phyloP scores from a whole-genome alignment of 2,329 filamentous ascomycete genomes.

The Eutypa lata region DNA sequence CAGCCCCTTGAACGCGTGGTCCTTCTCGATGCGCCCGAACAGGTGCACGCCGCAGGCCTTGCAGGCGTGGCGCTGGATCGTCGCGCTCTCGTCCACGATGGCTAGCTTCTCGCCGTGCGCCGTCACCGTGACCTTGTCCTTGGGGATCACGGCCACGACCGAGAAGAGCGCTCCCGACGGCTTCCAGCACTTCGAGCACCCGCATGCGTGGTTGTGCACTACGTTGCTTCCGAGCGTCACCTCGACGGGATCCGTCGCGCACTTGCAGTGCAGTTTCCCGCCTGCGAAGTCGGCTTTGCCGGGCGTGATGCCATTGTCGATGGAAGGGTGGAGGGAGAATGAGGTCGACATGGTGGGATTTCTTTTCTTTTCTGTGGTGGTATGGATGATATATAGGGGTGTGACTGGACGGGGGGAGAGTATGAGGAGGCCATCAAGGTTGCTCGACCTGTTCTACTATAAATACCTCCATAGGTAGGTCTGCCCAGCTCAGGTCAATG shows the following conservation, averaged over 20 bases:
- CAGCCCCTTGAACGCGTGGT: conserved; percentile 66
- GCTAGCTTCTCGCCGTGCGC: conserved; percentile 56
- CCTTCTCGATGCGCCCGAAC: conserved; percentile 61
- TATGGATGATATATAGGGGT: too few species aligned
- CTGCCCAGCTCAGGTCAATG: too few species aligned
- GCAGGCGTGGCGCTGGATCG: conserved; percentile 61
- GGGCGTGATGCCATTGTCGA: conserved; percentile 60
- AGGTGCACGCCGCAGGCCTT: conserved; percentile 59
- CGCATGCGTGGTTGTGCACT: conserved; percentile 67
- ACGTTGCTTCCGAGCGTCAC: conserved; percentile 57
- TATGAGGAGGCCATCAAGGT: too few species aligned
- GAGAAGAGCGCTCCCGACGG: conserved; percentile 62
- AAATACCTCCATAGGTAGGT: too few species aligned
- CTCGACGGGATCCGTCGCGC: conserved; percentile 52
- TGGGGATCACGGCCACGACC: conserved; percentile 59
- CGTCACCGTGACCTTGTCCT: conserved; percentile 52
- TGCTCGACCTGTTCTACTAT: too few species aligned
- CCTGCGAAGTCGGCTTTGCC: conserved; percentile 53
- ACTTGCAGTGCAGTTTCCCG: conserved; percentile 61
- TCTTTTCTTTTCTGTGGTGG: too few species aligned
- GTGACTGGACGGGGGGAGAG: too few species aligned
- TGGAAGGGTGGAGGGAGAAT: conserved; percentile 55
- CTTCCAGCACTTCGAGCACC: conserved; percentile 73
- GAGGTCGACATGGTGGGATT: too few species aligned
- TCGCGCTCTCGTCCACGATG: conserved; percentile 52